Evolutionary conservation across 192 early-diverging fungal species (phyloP), one percentile per base, ranked within the genome.

Genomic region (Rhizophagus clarus): DNA sequence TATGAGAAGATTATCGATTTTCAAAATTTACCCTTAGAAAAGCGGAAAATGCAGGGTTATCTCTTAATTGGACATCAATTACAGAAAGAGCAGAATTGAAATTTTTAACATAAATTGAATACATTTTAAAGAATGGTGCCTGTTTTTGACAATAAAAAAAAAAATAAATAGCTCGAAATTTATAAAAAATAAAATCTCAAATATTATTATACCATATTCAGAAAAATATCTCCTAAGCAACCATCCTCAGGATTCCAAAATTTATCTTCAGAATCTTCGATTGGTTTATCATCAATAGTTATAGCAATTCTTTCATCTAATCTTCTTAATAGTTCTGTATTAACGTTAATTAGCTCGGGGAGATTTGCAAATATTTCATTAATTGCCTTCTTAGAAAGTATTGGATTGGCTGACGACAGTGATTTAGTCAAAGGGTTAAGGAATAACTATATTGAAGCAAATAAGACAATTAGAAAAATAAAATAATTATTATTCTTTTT

Each of bases 61-160:
- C 79, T 42, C 75, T 83, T 80, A 84, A 80, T 72, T 84, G 82
- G 3, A 79, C 84, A 49, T 85, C 73, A 20, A 96, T 87, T 31
- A 91, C 85, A 4, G 83, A 79, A 72, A 91, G 88, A 22, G 94
- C 93, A 4, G 88, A 85, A 51, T 94, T 92, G 80, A 93, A 95
- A 78, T 93, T 94, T 85, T 95, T 97, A 77, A 93, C 92, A 84
- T 95, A 97, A 72, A 86, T 85, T 8, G 92, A 93, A 81, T 97
- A 97, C 87, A 96, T 90, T 74, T 92, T 94, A 63, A 97, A 81
- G 81, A 91, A 94, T 0, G 94, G 92, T 26, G 81, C 85, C 85
- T 86, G 68, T 11, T 49, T 64, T 63, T 63, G 20, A 75, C 32
- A 61, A 37, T 0, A 20, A 26, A 15, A 17, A 64, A n/a, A 77